Evolutionary conservation across 768 basidiomycete genomes (phyloP).

Genomic region (Hydnomerulius pinastri): DNA sequence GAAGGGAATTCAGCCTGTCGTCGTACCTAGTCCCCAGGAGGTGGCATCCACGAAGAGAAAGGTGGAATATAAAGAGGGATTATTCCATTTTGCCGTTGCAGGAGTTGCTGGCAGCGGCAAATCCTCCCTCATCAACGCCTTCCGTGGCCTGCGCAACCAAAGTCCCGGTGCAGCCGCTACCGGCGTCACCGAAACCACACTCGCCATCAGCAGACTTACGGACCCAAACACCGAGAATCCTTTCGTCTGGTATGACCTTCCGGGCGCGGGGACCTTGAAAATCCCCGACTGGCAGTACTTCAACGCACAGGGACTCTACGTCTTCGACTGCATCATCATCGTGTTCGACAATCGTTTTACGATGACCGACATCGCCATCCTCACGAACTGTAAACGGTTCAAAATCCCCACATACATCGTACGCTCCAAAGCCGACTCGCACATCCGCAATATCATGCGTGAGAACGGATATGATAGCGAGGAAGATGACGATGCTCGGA

Average conservation of each 20-base stretch:
- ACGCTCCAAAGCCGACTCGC: conserved; percentile 26
- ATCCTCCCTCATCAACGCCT: conserved; percentile 30
- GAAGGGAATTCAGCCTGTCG: not conserved
- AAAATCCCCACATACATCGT: conserved; percentile 28
- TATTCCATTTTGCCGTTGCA: conserved; percentile 29
- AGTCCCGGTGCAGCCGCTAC: conserved; percentile 20
- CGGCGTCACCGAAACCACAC: conserved; percentile 25
- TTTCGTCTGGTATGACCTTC: conserved; percentile 30
- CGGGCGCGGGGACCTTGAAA: conserved; percentile 27
- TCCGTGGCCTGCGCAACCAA: conserved; percentile 23
- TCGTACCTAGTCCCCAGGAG: not conserved
- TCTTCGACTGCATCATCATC: conserved; percentile 29
- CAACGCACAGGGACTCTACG: conserved; percentile 27
- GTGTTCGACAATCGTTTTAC: conserved; percentile 27
- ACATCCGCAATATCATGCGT: conserved; percentile 1
- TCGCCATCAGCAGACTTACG: conserved; percentile 17
- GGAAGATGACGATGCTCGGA: conserved; percentile 4
- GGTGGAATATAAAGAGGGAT: conserved; percentile 11
- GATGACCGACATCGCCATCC: conserved; percentile 27
- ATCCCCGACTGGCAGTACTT: conserved; percentile 29
- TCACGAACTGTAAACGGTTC: conserved; percentile 22
- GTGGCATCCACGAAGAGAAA: not conserved
- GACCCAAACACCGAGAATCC: conserved; percentile 17
- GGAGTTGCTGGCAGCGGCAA: conserved; percentile 29
- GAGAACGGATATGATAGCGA: conserved; percentile 4